Conservation (phyloP, 495 filamentous ascomycete species). For the Physcia stellaris region DNA sequence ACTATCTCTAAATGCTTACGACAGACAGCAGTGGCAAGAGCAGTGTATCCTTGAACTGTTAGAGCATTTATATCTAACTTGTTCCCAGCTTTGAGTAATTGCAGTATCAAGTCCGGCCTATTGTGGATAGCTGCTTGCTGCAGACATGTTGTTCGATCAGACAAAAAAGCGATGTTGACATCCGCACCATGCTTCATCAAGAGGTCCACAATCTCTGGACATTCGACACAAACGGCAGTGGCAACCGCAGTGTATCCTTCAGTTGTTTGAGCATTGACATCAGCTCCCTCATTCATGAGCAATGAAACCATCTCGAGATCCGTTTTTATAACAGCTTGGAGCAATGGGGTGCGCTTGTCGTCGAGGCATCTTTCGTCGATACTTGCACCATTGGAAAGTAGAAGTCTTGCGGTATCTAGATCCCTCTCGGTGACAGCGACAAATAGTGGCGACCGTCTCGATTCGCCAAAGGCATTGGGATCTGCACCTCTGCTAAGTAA, state of each 20-base stretch:
- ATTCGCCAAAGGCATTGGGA: not conserved
- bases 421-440: not conserved
- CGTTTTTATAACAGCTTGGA: not conserved
- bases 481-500: not conserved
- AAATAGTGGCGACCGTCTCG: not conserved
- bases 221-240: no score
- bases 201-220: not conserved
- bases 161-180: not conserved
- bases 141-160: not conserved
- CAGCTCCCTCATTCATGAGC: no score
- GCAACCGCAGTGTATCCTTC: no score
- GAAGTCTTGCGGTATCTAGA: not conserved
- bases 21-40: not conserved
- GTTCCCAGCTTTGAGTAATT: not conserved
- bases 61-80: not conserved
- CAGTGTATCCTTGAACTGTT: not conserved
- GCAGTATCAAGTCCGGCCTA: not conserved
- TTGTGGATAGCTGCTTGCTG: not conserved
- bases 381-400: not conserved
- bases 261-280: no score
- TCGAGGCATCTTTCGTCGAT: not conserved
- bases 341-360: not conserved
- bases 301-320: no score
- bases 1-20: not conserved
- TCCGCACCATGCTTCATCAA: not conserved